phyloP scores from a whole-genome alignment of 352 stramenopile genomes.

The Pythium sukuiense region DNA sequence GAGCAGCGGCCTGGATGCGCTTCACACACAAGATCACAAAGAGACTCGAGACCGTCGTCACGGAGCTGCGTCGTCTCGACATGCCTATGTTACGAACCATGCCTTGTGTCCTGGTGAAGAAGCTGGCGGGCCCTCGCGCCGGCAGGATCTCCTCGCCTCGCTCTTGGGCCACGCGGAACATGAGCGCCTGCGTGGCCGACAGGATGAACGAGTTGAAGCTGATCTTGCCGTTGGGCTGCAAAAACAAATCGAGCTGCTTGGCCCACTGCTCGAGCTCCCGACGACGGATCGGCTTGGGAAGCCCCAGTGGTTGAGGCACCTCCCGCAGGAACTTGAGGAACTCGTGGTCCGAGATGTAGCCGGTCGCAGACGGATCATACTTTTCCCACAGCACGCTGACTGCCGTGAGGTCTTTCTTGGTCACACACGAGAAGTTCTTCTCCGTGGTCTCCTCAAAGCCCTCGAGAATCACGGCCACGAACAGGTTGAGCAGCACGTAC shows the following conservation, averaged over 20 bases:
- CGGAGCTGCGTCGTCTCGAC: slow-evolving; percentile 17
- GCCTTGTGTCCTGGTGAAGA: slow-evolving; percentile 38
- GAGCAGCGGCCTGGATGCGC: slow-evolving; percentile 38
- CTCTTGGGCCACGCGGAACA: slow-evolving; percentile 31
- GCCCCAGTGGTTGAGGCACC: slow-evolving; percentile 40
- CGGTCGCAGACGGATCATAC: slow-evolving; percentile 34
- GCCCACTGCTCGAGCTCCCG: slow-evolving; percentile 38
- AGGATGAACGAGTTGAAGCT: slow-evolving; percentile 42
- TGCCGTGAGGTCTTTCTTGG: slow-evolving; percentile 38
- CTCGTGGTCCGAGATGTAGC: slow-evolving; percentile 38
- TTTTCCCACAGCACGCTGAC: slow-evolving; percentile 37
- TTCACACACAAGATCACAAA: slow-evolving; percentile 36
- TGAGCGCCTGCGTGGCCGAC: slow-evolving; percentile 34
- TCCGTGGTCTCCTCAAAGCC: slow-evolving; percentile 64
- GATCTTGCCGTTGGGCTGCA: slow-evolving; percentile 33
- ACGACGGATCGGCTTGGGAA: slow-evolving; percentile 27
- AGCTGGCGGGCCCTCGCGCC: slow-evolving; percentile 19
- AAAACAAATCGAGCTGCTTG: slow-evolving; percentile 31
- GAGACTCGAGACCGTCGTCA: slow-evolving; percentile 22
- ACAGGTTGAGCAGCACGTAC: slow-evolving; percentile 79
- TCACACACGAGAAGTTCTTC: slow-evolving; percentile 37
- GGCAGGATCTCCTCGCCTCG: slow-evolving; percentile 34
- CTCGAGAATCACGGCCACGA: slow-evolving; percentile 82
- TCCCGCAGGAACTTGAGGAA: slow-evolving; percentile 42
- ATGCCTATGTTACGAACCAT: slow-evolving; percentile 22